A percentile compares a stretch with the other conserved stretches of the same genome.
Conservation (phyloP, 345 rosid species). For the Gossypium australe region DNA sequence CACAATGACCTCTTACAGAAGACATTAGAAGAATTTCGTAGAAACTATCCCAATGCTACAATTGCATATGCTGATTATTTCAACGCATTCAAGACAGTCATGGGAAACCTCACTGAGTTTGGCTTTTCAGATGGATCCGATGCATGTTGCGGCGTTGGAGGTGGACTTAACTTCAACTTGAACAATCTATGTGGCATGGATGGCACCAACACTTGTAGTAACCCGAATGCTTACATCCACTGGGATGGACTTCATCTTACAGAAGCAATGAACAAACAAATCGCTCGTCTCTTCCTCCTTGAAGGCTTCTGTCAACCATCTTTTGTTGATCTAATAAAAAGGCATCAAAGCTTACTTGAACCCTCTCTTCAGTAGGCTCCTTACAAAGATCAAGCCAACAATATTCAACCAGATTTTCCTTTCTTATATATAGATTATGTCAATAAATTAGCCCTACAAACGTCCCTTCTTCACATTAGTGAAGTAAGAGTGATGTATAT, state of each 20-base stretch:
- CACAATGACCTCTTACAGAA: conserved; percentile 39
- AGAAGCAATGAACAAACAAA: conserved; percentile 26
- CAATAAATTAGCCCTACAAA: not conserved
- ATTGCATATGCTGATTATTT: conserved; percentile 32
- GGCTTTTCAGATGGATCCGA: conserved; percentile 27
- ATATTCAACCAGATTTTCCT: not conserved
- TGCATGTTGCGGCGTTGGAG: conserved; percentile 43
- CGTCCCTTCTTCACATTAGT: not conserved
- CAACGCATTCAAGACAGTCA: not conserved
- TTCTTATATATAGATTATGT: not conserved
- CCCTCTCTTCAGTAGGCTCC: not conserved
- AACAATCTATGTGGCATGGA: conserved; percentile 29
- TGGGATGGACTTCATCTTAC: conserved; percentile 55
- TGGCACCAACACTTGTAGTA: conserved; percentile 20
- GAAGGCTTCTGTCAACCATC: conserved; percentile 32
- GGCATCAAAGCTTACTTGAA: not conserved
- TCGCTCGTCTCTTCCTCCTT: conserved; percentile 28
- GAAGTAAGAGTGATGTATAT: not conserved
- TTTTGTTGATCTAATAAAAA: conserved; percentile 17
- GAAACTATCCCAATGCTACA: not conserved
- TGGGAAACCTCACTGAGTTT: conserved; percentile 9
- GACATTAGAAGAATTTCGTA: conserved; percentile 20
- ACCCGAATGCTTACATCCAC: conserved; percentile 18
- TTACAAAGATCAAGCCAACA: too few relatives aligned
- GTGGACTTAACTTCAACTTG: conserved; percentile 35